These are phyloP conservation scores for Sicyos baderoa DNA, from an alignment of 306 rosid species.

Conservation along the genomic window DNA sequence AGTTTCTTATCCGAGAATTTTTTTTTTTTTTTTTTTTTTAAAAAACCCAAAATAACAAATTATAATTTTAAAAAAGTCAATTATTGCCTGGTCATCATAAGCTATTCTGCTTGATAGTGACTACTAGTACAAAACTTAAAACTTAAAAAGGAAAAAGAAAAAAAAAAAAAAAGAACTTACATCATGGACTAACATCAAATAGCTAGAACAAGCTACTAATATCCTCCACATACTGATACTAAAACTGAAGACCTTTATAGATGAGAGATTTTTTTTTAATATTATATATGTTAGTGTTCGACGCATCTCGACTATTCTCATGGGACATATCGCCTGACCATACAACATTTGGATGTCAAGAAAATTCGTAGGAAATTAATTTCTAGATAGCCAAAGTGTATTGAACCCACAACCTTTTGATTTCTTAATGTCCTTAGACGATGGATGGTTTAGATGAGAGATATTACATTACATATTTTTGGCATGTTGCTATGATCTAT, in stretches of 20 bases:
- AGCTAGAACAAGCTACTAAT: background rate
- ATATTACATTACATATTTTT: background rate
- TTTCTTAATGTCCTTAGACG: no score
- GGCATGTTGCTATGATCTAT: background rate
- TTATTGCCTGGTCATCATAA: background rate
- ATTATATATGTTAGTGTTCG: no score
- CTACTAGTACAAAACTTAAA: constrained; percentile 4
- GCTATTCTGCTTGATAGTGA: background rate
- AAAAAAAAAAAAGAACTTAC: background rate
- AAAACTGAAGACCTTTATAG: background rate
- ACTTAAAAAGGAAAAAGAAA: no score
- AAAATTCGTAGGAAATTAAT: no score
- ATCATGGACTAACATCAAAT: background rate
- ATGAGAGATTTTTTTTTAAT: no score
- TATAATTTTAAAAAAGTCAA: background rate
- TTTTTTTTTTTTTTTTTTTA: no score
- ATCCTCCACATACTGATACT: background rate
- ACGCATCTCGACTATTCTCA: no score
- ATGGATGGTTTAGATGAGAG: background rate
- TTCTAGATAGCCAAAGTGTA: no score
- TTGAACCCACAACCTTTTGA: no score
- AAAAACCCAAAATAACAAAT: background rate
- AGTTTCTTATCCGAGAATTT: no score
- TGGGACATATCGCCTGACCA: no score
- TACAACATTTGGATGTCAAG: no score